These are phyloP conservation scores for Apiotrichum akiyoshidainum DNA, from an alignment of 1,284 basidiomycete genomes.

Conservation along the genomic window DNA sequence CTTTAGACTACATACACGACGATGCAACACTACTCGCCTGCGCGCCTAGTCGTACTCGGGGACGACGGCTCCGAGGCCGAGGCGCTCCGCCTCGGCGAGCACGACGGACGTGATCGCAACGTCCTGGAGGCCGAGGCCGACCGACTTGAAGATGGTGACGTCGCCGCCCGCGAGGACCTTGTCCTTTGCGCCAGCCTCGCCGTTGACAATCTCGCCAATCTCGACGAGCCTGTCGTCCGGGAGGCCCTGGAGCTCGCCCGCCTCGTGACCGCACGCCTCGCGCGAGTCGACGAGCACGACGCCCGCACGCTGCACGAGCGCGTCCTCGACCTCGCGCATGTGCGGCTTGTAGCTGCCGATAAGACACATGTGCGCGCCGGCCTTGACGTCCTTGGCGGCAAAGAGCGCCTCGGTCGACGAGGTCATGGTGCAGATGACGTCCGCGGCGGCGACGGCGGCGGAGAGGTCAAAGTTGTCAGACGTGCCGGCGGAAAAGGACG, in stretches of 20 bases:
- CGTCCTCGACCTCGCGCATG: slow-evolving; percentile 71
- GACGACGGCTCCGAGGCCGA: slow-evolving; percentile 37
- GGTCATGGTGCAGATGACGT: slow-evolving; percentile 63
- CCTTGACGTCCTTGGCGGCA: slow-evolving; percentile 51
- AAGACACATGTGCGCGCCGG: slow-evolving; percentile 68
- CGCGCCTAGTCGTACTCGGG: slow-evolving; percentile 36
- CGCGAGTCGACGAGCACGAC: slow-evolving; percentile 68
- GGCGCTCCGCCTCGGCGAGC: slow-evolving; percentile 35
- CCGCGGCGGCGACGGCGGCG: slow-evolving; percentile 32
- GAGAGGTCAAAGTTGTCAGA: slow-evolving; percentile 19
- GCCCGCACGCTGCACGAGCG: slow-evolving; percentile 58
- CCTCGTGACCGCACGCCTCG: slow-evolving; percentile 65
- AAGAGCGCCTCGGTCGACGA: slow-evolving; percentile 70
- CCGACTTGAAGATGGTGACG: slow-evolving; percentile 49
- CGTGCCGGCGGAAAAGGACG: slow-evolving; percentile 12
- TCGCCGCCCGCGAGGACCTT: slow-evolving; percentile 24
- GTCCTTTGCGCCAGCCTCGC: not conserved
- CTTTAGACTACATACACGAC: not conserved
- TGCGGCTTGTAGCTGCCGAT: slow-evolving; percentile 69
- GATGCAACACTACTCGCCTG: not conserved
- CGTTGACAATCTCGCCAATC: slow-evolving; percentile 13
- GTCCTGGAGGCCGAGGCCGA: slow-evolving; percentile 51
- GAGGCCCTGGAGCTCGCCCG: slow-evolving; percentile 63
- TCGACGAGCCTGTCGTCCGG: slow-evolving; percentile 14
- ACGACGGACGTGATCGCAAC: slow-evolving; percentile 49